phyloP scores from a whole-genome alignment of 495 filamentous ascomycete species.

The Oleoguttula mirabilis region DNA sequence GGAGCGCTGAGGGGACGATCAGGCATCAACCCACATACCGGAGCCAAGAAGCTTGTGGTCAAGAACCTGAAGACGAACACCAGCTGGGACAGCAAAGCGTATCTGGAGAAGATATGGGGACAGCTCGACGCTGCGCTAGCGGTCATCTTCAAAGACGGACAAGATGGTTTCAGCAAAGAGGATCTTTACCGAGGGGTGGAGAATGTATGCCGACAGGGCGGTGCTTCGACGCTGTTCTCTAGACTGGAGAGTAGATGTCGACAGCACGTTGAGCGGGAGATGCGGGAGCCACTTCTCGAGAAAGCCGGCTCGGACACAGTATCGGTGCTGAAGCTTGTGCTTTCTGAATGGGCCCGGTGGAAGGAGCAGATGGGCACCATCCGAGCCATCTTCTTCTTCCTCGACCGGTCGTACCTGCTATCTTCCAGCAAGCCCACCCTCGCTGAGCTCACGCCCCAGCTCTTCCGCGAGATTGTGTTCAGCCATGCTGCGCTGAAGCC shows the following conservation, averaged over 20 bases:
- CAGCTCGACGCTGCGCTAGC: slow-evolving; percentile 61
- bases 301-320: slow-evolving; percentile 44
- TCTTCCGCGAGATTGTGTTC: slow-evolving; percentile 46
- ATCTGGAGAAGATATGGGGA: slow-evolving; percentile 58
- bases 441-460: slow-evolving; percentile 43
- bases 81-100: slow-evolving; percentile 49
- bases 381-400: slow-evolving; percentile 77
- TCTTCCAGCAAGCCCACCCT: slow-evolving; percentile 45
- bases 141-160: slow-evolving; percentile 49
- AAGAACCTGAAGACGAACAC: slow-evolving; percentile 64
- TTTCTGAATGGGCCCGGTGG: slow-evolving; percentile 68
- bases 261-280: slow-evolving; percentile 43
- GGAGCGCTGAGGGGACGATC: slow-evolving; percentile 9
- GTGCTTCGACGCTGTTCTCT: slow-evolving; percentile 50
- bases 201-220: slow-evolving; percentile 69
- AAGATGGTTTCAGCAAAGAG: slow-evolving; percentile 58
- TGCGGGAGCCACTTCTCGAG: slow-evolving; percentile 43
- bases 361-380: slow-evolving; percentile 61
- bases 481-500: slow-evolving; percentile 39
- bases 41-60: slow-evolving; percentile 71
- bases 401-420: slow-evolving; percentile 81
- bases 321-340: slow-evolving; percentile 50
- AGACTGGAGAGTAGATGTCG: slow-evolving; percentile 52
- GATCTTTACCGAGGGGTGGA: slow-evolving; percentile 82
- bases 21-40: slow-evolving; percentile 43